Base-by-base conservation (phyloP, 2,329 filamentous ascomycete species). In the Alternaria triticina region DNA sequence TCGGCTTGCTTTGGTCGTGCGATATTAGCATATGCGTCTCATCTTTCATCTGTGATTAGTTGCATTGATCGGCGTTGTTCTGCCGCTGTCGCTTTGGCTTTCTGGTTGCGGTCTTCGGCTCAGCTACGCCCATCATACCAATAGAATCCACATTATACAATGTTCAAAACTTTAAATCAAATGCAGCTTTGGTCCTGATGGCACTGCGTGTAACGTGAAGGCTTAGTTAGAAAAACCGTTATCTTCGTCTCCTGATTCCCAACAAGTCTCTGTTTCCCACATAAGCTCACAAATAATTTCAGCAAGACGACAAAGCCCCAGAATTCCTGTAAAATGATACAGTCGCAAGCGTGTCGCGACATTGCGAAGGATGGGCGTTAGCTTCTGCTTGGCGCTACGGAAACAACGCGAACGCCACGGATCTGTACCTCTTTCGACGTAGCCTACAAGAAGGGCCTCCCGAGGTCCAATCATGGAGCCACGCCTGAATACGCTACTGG, bases 391-490 rank as follows among this genome's bases (percentile, higher is more conserved):
- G 60, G 60, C 60, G 27, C 43, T 17, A 33, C 44, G 60, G 23
- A 28, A 54, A 25, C 28, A 36, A 59, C 59, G 49, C 59, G 49
- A 61, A 54, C 60, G 30, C 56, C 45, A 40, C 51, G 43, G 56
- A 36, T n/a, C 44, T 62, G 56, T 55, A 27, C 56, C 55, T 47
- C 30, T 59, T 62, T 59, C 56, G 55, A 62, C 49, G 44, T 47
- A 50, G 56, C 46, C 43, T 56, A 59, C 56, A 20, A 62, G 30
- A 25, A 17, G 22, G 54, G 44, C 50, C 50, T 62, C n/a, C n/a
- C n/a, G n/a, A n/a, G n/a, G n/a, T n/a, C 60, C 60, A 62, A 59
- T 62, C 60, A 62, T 62, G 60, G 50, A 59, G 56, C 56, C 60
- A 27, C 56, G 60, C 50, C 56, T 62, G 50, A 55, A 54, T 59